A percentile compares a stretch with the other conserved stretches of the same genome.
Conservation (phyloP, 768 basidiomycete species). For the Agaricus subrufescens region DNA sequence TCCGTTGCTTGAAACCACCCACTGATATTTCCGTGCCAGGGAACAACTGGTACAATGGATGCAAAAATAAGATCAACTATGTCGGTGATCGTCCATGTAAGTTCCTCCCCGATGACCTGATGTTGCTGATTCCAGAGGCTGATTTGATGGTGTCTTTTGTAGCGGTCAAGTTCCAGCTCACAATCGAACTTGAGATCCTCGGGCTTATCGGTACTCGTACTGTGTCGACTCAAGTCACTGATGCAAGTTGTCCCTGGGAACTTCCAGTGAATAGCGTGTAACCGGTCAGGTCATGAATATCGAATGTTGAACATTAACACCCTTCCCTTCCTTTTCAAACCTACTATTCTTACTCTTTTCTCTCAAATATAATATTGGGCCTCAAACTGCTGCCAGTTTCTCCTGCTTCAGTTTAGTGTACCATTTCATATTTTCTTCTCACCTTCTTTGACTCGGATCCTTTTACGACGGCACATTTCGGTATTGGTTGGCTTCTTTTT, state of each 20-base stretch:
- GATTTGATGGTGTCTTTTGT: constrained; percentile 10
- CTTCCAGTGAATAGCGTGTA: constrained; percentile 50
- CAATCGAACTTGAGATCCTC: constrained; percentile 61
- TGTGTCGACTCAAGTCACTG: constrained; percentile 51
- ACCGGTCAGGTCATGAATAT: constrained; percentile 7
- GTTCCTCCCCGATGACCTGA: constrained; percentile 20
- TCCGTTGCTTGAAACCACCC: constrained; percentile 1
- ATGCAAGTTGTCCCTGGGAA: constrained; percentile 69
- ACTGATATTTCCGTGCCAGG: constrained; percentile 33
- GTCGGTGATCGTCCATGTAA: constrained; percentile 56
- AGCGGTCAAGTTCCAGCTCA: constrained; percentile 62
- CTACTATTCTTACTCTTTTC: too few species aligned
- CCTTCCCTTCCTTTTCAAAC: background rate
- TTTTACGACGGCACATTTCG: too few species aligned
- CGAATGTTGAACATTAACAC: background rate
- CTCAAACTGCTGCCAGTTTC: too few species aligned
- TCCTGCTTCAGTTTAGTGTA: too few species aligned
- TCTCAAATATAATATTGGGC: too few species aligned
- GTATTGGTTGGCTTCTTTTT: too few species aligned
- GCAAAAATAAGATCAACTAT: constrained; percentile 53
- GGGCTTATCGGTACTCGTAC: constrained; percentile 55
- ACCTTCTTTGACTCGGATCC: too few species aligned
- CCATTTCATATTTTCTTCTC: too few species aligned
- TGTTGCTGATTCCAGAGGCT: background rate
- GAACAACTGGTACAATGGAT: constrained; percentile 73